Percentiles rank a stretch among this genome's conserved stretches.
Evolutionary conservation across 2,329 filamentous ascomycete species (phyloP).

Genomic region (Neopestalotiopsis rosae): DNA sequence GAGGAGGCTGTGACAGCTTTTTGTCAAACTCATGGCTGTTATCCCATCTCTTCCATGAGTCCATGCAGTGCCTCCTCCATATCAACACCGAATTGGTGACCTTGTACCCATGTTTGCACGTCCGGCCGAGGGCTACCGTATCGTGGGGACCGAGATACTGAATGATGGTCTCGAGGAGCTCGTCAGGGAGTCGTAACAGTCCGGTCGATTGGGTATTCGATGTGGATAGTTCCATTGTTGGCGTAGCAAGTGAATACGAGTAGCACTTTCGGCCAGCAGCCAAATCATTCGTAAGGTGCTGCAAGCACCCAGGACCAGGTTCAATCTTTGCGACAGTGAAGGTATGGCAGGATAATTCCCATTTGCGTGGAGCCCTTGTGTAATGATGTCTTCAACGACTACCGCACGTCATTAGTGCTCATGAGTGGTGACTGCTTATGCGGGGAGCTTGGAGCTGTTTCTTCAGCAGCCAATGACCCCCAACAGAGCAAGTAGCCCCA

Average conservation of each 20-base stretch:
- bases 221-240: neutral
- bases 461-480: too few species aligned
- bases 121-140: slow-evolving; percentile 50
- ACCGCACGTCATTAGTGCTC: too few species aligned
- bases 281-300: too few species aligned
- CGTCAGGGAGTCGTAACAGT: slow-evolving; percentile 56
- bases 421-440: too few species aligned
- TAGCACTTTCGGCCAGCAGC: too few species aligned
- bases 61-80: slow-evolving; percentile 64
- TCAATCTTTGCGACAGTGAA: too few species aligned
- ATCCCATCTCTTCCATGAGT: slow-evolving; percentile 62
- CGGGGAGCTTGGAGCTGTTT: too few species aligned
- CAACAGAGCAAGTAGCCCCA: too few species aligned
- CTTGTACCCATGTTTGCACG: slow-evolving; percentile 54
- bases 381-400: too few species aligned
- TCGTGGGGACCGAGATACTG: slow-evolving; percentile 37
- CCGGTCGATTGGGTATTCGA: neutral
- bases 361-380: too few species aligned
- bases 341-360: too few species aligned
- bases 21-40: slow-evolving; percentile 45
- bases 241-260: neutral
- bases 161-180: slow-evolving; percentile 66
- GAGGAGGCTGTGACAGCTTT: slow-evolving; percentile 45
- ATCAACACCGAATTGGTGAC: slow-evolving; percentile 60
- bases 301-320: too few species aligned